A percentile compares a stretch with the other conserved stretches of the same genome.
Evolutionary conservation across 2,329 filamentous ascomycete species (phyloP).

Genomic region (Arthrobotrys sphaeroides): DNA sequence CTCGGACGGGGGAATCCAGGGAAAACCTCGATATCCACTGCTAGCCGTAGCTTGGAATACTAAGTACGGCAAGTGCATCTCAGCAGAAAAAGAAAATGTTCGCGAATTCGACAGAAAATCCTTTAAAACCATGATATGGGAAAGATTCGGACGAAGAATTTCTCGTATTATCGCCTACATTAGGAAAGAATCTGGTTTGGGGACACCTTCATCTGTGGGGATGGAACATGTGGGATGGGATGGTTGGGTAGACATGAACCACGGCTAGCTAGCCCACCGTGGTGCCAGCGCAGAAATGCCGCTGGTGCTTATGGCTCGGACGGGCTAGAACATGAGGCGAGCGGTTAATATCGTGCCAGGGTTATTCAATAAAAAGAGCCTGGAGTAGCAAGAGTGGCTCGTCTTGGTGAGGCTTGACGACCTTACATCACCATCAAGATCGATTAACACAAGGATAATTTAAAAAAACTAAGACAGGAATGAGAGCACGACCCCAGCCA

Average conservation of each 20-base stretch:
- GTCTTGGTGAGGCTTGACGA: not conserved
- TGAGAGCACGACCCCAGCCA: not conserved
- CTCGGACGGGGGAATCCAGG: not conserved
- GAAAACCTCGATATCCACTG: not conserved
- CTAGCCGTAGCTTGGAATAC: not conserved
- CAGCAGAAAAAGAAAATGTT: not conserved
- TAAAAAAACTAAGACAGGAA: not conserved
- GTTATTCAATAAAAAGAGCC: not conserved
- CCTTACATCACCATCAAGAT: not conserved
- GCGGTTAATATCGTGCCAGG: not conserved
- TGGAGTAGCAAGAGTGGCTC: conserved; percentile 18
- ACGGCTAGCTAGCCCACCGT: not conserved
- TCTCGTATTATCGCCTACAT: conserved; percentile 37
- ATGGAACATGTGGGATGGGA: conserved; percentile 24
- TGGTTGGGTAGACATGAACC: conserved; percentile 9
- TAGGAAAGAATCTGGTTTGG: conserved; percentile 16
- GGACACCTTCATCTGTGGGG: not conserved
- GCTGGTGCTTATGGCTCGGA: not conserved
- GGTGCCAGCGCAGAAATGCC: conserved; percentile 9
- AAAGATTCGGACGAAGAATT: not conserved
- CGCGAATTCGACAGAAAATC: not conserved
- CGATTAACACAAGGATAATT: not conserved
- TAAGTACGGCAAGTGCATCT: conserved; percentile 1
- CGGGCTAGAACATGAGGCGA: conserved; percentile 1
- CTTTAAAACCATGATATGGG: not conserved